Conservation (phyloP, 495 filamentous ascomycete genomes). For the Rhypophila decipiens region DNA sequence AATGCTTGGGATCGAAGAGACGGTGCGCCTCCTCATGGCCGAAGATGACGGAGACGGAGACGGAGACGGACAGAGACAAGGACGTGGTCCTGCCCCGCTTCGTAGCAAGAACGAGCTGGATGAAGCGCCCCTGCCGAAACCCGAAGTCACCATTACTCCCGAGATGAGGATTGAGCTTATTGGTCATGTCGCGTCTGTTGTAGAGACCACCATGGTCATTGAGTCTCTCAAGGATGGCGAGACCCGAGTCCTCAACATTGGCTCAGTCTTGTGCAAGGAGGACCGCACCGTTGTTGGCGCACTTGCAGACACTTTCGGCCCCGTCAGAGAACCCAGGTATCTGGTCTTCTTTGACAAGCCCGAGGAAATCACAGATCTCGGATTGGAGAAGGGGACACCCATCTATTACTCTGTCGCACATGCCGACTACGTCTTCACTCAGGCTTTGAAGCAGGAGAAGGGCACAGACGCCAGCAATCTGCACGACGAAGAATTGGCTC, state of each 20-base stretch:
- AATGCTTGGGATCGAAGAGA: conserved; percentile 67
- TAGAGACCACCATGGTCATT: conserved; percentile 72
- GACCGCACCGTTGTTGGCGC: conserved; percentile 70
- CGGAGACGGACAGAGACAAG: conserved; percentile 43
- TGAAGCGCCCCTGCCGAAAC: conserved; percentile 63
- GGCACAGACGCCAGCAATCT: conserved; percentile 90
- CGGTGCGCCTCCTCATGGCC: conserved; percentile 73
- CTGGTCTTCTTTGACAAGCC: conserved; percentile 61
- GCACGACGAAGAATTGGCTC: conserved; percentile 84
- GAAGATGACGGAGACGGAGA: conserved; percentile 56
- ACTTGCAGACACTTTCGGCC: conserved; percentile 73
- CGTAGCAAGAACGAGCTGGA: conserved; percentile 68
- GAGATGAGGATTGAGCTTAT: conserved; percentile 70
- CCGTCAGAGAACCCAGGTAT: conserved; percentile 77
- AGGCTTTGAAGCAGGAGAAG: conserved; percentile 67
- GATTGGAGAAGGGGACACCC: conserved; percentile 54
- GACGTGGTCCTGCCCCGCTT: conserved; percentile 44
- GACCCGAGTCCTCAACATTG: conserved; percentile 72
- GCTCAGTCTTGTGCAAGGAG: conserved; percentile 75
- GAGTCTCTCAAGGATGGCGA: conserved; percentile 73
- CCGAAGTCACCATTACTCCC: conserved; percentile 63
- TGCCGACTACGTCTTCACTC: conserved; percentile 76
- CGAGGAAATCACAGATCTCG: conserved; percentile 58
- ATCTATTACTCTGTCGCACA: conserved; percentile 73
- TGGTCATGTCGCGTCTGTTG: conserved; percentile 63